Base-by-base conservation (phyloP, 83 land plant genomes). In the Picea abies region DNA sequence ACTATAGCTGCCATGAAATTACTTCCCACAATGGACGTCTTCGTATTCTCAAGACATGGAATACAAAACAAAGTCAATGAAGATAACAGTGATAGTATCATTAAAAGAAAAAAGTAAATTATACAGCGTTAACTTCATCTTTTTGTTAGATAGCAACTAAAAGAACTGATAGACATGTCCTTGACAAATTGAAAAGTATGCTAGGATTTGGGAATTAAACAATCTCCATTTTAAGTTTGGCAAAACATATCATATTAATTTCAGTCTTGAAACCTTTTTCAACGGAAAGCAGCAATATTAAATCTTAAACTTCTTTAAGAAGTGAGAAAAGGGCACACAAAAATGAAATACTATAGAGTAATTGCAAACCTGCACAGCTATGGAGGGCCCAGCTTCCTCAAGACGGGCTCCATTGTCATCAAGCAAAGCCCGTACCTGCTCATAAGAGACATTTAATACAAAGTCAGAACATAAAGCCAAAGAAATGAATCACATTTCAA, bases 381-480 rank as follows among this genome's bases (percentile, higher is more conserved):
- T 88, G 60, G 99, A 94, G 60, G 99, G 99, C 25, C 96, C 89
- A 72, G 99, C 99, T 88, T 92, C 88, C 71, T 92, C 92, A 81
- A 96, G 94, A 22, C 91, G 92, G 26, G 81, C 84, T 69, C 99
- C 99, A 80, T 85, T 86, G 63, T 98, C 95, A 88, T 98, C 99
- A 88, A 94, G 89, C 81, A 98, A 86, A 81, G 99, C 99, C 68
- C 99, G 90, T 9, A 98, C 97, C 99, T 98, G 84, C n/a, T 58
- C 12, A 66, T 39, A 64, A 78, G 12, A 23, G 3, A 41, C n/a
- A 10, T 73, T n/a, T 22, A 47, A 73, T 26, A 73, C 22, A n/a
- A 73, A 44, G 41, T 73, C 56, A 44, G 77, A 41, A 71, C 29
- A 22, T 19, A 10, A 73, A 44, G 25, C 11, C 47, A 12, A n/a